Conservation (phyloP, 148 eudicot species). For the Nepenthes gracilis region DNA sequence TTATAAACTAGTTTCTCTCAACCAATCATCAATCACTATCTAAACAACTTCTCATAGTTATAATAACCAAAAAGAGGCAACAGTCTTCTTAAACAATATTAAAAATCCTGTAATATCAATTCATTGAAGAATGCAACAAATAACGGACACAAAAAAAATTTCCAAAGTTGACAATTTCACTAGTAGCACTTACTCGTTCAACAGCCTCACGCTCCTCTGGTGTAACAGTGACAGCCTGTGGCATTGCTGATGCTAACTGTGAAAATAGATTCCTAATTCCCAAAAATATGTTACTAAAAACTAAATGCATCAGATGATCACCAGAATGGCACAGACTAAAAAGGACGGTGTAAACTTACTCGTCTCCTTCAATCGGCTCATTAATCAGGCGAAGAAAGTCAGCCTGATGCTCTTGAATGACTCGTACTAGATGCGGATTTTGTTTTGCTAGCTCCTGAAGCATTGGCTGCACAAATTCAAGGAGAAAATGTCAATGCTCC, state of each 20-base stretch:
- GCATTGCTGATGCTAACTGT: conserved; percentile 52
- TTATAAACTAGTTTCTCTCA: no score
- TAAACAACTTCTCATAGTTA: no score
- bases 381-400: conserved; percentile 79
- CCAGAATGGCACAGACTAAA: not conserved
- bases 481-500: conserved; percentile 7
- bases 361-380: conserved; percentile 71
- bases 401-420: conserved; percentile 76
- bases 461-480: conserved; percentile 52
- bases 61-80: no score
- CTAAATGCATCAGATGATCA: not conserved
- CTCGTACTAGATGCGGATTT: conserved; percentile 67
- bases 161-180: no score
- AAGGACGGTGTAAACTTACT: not conserved
- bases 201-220: conserved; percentile 82
- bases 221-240: conserved; percentile 63
- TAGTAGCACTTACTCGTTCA: conserved; percentile 53
- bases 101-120: no score
- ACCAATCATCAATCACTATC: no score
- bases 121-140: no score
- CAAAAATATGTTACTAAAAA: not conserved
- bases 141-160: no score
- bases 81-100: no score
- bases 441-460: conserved; percentile 88
- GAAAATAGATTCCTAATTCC: conserved; percentile 44